phyloP scores from a whole-genome alignment of 1,139 yeast genomes.

The Candida albicans region DNA sequence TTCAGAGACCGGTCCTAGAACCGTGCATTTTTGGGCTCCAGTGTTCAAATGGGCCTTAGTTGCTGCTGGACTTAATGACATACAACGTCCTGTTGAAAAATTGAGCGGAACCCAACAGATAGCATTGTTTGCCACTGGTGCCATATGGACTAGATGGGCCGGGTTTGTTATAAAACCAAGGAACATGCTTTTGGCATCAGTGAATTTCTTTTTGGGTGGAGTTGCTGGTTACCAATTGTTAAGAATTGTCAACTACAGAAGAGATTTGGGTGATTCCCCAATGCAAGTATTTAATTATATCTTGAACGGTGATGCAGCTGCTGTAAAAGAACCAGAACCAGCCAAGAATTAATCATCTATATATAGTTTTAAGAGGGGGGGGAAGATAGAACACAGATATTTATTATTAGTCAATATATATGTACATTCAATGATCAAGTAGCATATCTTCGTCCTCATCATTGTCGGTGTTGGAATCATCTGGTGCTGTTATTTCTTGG shows the following conservation, averaged over 20 bases:
- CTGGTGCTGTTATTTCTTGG: not conserved
- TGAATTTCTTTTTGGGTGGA: conserved; percentile 87
- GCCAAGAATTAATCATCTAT: not conserved
- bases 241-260: conserved; percentile 69
- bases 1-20: conserved; percentile 91
- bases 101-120: conserved; percentile 89
- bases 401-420: conserved; percentile 2
- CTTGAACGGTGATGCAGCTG: conserved; percentile 43
- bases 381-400: not conserved
- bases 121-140: conserved; percentile 89
- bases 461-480: conserved; percentile 3
- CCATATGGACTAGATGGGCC: conserved; percentile 98
- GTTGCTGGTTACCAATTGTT: conserved; percentile 85
- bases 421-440: conserved; percentile 14
- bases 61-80: conserved; percentile 84
- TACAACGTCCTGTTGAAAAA: conserved; percentile 87
- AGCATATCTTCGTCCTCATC: conserved; percentile 17
- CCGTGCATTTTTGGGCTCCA: conserved; percentile 93
- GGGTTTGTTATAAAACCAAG: conserved; percentile 84
- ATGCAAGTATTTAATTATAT: conserved; percentile 59
- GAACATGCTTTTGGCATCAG: conserved; percentile 84
- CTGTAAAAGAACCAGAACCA: conserved; percentile 5
- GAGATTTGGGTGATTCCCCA: conserved; percentile 47
- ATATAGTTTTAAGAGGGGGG: not conserved
- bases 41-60: conserved; percentile 81